A percentile compares a stretch with the other conserved stretches of the same genome.
Conservation (phyloP, 257 asterid species). For the Solanum paucissectum region DNA sequence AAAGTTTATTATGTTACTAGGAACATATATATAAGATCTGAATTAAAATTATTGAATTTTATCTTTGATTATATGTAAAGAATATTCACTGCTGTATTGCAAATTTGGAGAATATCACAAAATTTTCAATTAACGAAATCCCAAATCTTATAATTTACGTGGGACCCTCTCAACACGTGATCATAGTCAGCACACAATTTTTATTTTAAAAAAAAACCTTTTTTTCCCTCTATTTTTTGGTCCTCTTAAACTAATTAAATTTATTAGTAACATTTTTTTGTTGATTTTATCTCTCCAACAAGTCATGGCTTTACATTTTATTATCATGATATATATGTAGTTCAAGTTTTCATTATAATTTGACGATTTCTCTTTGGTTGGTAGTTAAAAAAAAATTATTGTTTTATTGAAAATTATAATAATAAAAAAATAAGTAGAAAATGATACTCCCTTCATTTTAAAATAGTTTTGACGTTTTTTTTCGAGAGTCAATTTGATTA, state of each 20-base stretch:
- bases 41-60: neutral
- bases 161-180: conserved; percentile 20
- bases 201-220: too few relatives aligned
- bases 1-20: neutral
- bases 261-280: too few relatives aligned
- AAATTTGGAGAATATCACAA: conserved; percentile 19
- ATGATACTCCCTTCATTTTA: too few relatives aligned
- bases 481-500: too few relatives aligned
- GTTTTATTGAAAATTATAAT: too few relatives aligned
- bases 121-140: conserved; percentile 3
- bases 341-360: too few relatives aligned
- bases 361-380: too few relatives aligned
- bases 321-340: too few relatives aligned
- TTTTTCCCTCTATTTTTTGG: neutral
- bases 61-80: neutral
- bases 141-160: conserved; percentile 19
- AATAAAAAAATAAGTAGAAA: neutral
- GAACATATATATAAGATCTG: too few relatives aligned
- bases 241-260: neutral
- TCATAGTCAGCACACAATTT: neutral
- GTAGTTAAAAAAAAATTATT: too few relatives aligned
- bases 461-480: too few relatives aligned
- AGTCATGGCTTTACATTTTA: neutral
- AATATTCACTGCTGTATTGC: conserved; percentile 13
- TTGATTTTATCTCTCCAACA: neutral